These are phyloP conservation scores for Epichloe amarillans DNA, from an alignment of 2,329 filamentous ascomycete species.

Conservation along the genomic window DNA sequence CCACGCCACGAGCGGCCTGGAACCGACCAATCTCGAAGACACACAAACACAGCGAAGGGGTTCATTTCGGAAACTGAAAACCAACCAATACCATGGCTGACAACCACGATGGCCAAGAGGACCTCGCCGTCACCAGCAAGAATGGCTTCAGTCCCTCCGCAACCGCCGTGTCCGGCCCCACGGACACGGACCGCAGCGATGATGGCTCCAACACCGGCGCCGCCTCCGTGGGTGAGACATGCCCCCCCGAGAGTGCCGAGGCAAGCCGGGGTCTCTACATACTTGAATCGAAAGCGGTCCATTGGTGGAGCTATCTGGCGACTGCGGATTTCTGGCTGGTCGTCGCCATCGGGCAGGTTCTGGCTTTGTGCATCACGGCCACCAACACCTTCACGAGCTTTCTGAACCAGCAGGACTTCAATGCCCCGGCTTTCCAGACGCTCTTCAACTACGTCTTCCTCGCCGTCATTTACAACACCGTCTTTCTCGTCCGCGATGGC, in stretches of 20 bases:
- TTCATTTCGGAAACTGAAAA: neutral
- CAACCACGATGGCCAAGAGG: neutral
- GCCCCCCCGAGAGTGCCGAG: conserved; percentile 17
- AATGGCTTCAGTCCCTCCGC: conserved; percentile 10
- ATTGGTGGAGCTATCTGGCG: conserved; percentile 62
- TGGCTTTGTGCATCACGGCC: conserved; percentile 79
- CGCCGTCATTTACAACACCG: conserved; percentile 65
- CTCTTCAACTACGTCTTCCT: conserved; percentile 90
- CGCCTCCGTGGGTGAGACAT: conserved; percentile 5
- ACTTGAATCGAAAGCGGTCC: conserved; percentile 38
- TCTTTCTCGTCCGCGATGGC: conserved; percentile 70
- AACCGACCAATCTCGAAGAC: neutral
- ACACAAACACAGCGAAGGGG: neutral
- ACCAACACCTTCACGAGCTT: conserved; percentile 85
- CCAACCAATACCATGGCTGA: neutral
- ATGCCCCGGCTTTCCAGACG: conserved; percentile 88
- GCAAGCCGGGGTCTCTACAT: conserved; percentile 38
- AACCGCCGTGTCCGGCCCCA: conserved; percentile 4
- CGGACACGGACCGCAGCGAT: conserved; percentile 6
- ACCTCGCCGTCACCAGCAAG: conserved; percentile 1
- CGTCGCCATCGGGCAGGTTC: conserved; percentile 65
- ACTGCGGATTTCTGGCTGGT: conserved; percentile 84
- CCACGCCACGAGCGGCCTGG: neutral
- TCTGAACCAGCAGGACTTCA: conserved; percentile 51
- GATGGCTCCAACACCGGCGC: conserved; percentile 1